Evolutionary conservation across 768 basidiomycete genomes (phyloP).

Genomic region (Chalciporus pseudorubinellus): DNA sequence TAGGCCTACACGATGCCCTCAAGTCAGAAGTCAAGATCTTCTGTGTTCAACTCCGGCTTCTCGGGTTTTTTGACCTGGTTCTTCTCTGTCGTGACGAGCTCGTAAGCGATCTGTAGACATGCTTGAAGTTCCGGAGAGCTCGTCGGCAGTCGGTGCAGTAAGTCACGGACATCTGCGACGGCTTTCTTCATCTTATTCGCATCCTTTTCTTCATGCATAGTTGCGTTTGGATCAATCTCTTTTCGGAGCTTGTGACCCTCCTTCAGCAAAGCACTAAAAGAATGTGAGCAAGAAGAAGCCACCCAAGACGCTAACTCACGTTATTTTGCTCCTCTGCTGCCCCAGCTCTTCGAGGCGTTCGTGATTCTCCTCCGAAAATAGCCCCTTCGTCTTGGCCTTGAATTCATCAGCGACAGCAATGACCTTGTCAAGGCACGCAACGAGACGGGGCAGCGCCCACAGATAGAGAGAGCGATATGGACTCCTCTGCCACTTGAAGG

Average conservation of each 20-base stretch:
- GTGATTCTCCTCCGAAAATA: slow-evolving; percentile 28
- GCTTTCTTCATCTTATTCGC: slow-evolving; percentile 24
- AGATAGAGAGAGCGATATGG: slow-evolving; percentile 38
- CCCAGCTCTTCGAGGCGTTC: slow-evolving; percentile 36
- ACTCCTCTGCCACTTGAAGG: slow-evolving; percentile 27
- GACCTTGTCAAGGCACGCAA: slow-evolving; percentile 40
- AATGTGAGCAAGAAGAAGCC: neutral
- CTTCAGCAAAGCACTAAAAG: slow-evolving; percentile 28
- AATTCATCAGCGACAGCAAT: slow-evolving; percentile 21
- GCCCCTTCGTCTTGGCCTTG: slow-evolving; percentile 35
- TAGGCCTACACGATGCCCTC: neutral
- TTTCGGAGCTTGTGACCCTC: slow-evolving; percentile 27
- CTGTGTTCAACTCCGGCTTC: slow-evolving; percentile 25
- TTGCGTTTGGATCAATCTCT: slow-evolving; percentile 30
- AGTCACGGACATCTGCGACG: slow-evolving; percentile 26
- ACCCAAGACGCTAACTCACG: slow-evolving; percentile 26
- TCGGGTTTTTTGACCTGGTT: slow-evolving; percentile 3
- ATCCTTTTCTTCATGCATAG: slow-evolving; percentile 28
- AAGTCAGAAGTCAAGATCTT: slow-evolving; percentile 17
- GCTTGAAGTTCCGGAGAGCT: slow-evolving; percentile 14
- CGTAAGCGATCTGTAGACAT: slow-evolving; percentile 31
- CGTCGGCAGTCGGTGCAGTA: slow-evolving; percentile 28
- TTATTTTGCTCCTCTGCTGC: slow-evolving; percentile 29
- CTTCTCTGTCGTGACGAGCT: slow-evolving; percentile 32
- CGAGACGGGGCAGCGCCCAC: slow-evolving; percentile 38